Percentiles rank a stretch among this genome's conserved stretches.
Evolutionary conservation across 2,329 filamentous ascomycete species (phyloP).

Genomic region (Westerdykella aurantiaca): DNA sequence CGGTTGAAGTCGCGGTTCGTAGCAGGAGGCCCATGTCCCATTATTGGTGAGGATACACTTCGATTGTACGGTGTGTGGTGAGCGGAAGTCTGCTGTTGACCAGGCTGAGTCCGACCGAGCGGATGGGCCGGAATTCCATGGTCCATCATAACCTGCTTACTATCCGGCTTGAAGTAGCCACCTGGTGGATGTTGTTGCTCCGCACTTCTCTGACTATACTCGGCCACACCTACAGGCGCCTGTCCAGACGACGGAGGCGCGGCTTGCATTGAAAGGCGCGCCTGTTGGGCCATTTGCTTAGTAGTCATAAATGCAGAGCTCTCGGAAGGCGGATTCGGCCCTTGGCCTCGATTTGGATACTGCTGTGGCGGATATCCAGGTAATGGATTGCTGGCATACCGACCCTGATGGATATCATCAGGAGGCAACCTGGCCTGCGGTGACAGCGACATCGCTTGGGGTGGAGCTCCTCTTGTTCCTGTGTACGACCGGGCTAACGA

Average conservation of each 20-base stretch:
- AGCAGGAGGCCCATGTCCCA: conserved; percentile 4
- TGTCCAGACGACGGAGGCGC: conserved; percentile 1
- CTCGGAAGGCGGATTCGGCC: not conserved
- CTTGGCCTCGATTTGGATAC: conserved; percentile 5
- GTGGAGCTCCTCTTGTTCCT: conserved; percentile 13
- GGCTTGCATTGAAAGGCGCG: not conserved
- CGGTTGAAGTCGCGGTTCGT: conserved; percentile 14
- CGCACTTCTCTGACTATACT: not conserved
- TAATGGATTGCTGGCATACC: too few species aligned
- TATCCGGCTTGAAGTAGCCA: conserved; percentile 6
- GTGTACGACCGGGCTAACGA: conserved; percentile 11
- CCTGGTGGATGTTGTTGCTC: conserved; percentile 1
- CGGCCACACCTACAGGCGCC: too few species aligned
- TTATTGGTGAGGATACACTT: conserved; percentile 17
- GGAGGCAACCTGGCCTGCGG: conserved; percentile 10
- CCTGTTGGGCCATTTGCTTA: conserved; percentile 4
- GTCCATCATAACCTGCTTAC: not conserved
- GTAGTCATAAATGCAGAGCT: conserved; percentile 9
- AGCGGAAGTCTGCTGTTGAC: conserved; percentile 1
- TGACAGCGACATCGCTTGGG: conserved; percentile 4
- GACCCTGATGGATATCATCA: too few species aligned
- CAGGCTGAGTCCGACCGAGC: conserved; percentile 1
- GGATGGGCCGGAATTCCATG: not conserved
- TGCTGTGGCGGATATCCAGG: conserved; percentile 4
- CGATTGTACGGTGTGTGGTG: conserved; percentile 10